phyloP scores from a whole-genome alignment of 2,329 filamentous ascomycete genomes.

The Diplocarpon rosae region DNA sequence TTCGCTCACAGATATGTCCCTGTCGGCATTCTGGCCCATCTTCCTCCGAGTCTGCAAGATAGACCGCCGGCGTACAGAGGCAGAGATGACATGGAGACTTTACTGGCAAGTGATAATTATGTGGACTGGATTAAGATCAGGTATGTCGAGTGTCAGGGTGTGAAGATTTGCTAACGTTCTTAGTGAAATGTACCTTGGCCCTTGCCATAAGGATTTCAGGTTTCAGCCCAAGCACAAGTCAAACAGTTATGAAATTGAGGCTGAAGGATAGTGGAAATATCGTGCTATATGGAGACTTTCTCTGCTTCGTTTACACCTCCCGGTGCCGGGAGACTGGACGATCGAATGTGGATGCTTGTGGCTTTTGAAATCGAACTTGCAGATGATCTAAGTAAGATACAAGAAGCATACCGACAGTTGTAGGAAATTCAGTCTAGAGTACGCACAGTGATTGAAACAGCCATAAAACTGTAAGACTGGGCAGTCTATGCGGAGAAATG shows the following conservation, averaged over 20 bases:
- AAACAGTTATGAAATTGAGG: constrained; percentile 76
- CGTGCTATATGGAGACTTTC: no score
- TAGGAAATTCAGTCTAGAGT: no score
- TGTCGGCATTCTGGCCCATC: constrained; percentile 73
- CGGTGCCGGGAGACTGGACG: no score
- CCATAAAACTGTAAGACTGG: no score
- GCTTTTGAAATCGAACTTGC: no score
- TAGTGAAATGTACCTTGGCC: constrained; percentile 96
- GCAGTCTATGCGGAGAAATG: no score
- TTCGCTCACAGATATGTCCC: constrained; percentile 90
- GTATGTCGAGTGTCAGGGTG: constrained; percentile 39
- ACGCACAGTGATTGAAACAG: no score
- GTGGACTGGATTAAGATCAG: constrained; percentile 98
- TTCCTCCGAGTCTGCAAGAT: constrained; percentile 84
- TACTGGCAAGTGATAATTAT: constrained; percentile 83
- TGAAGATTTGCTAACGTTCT: background rate
- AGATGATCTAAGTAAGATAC: no score
- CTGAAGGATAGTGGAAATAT: constrained; percentile 43
- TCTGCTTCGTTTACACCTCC: no score
- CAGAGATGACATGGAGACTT: constrained; percentile 83
- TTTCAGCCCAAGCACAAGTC: constrained; percentile 98
- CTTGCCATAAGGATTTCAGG: constrained; percentile 78
- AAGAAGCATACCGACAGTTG: no score
- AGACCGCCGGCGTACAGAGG: constrained; percentile 75
- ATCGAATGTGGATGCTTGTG: no score